Evolutionary conservation across 2,329 filamentous ascomycete genomes (phyloP).

Genomic region (Hawksworthiomyces lignivorus): DNA sequence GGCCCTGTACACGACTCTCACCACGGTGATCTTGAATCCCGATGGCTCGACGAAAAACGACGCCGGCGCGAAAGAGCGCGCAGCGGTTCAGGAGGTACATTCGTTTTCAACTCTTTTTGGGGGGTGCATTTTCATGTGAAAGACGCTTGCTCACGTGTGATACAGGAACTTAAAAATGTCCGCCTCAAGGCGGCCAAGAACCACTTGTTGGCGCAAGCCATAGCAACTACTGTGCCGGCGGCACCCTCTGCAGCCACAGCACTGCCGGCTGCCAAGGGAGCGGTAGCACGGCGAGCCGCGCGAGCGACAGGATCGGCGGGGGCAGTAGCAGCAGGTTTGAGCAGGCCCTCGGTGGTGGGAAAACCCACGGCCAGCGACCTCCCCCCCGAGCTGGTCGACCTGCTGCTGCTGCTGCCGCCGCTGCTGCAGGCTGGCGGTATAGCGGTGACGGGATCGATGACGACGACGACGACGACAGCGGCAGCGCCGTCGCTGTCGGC

Average conservation of each 20-base stretch:
- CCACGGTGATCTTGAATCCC: slow-evolving; percentile 44
- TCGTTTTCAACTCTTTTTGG: not conserved
- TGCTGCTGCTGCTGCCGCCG: slow-evolving; percentile 47
- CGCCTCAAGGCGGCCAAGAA: slow-evolving; percentile 42
- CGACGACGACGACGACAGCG: too few species aligned
- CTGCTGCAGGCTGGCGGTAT: slow-evolving; percentile 28
- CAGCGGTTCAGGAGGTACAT: slow-evolving; percentile 41
- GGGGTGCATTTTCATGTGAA: too few species aligned
- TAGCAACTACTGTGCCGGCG: slow-evolving; percentile 35
- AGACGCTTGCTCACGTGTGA: not conserved
- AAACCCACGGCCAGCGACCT: slow-evolving; percentile 16
- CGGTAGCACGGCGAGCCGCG: slow-evolving; percentile 10
- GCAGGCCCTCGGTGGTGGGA: too few species aligned
- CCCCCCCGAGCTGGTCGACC: slow-evolving; percentile 35
- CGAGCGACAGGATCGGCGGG: not conserved
- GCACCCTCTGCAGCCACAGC: slow-evolving; percentile 17
- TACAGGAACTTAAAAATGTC: slow-evolving; percentile 40
- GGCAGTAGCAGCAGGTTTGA: too few species aligned
- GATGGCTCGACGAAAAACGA: slow-evolving; percentile 51
- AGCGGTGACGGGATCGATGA: slow-evolving; percentile 9
- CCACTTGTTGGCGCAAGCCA: slow-evolving; percentile 42
- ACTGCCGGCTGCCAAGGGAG: slow-evolving; percentile 11
- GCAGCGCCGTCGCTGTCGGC: slow-evolving; percentile 21
- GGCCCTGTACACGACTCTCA: slow-evolving; percentile 48
- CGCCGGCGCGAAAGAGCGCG: slow-evolving; percentile 40